These are phyloP conservation scores for Neurospora sp. DNA, from an alignment of 495 filamentous ascomycete genomes.

Conservation along the genomic window DNA sequence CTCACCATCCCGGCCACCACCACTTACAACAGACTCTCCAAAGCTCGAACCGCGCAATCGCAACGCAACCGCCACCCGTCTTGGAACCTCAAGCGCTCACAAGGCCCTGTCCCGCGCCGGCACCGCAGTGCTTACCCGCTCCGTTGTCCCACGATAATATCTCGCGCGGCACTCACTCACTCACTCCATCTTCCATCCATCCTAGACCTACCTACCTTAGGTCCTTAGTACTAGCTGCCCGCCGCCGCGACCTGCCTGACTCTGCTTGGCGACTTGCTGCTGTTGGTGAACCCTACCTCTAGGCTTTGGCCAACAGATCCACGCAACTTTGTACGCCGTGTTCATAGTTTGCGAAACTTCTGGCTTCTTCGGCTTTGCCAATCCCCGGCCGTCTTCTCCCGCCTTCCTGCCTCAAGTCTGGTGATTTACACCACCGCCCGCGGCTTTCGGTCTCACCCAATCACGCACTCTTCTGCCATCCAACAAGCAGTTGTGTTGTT, in stretches of 20 bases:
- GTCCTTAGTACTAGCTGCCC: background rate
- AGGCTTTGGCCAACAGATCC: background rate
- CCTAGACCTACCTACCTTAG: background rate
- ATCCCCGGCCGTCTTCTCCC: background rate
- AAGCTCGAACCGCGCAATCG: background rate
- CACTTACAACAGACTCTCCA: background rate
- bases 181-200: background rate
- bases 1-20: background rate
- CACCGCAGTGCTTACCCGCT: slow-evolving; percentile 1
- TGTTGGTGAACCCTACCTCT: background rate
- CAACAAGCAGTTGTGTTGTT: background rate
- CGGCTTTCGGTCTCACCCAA: background rate
- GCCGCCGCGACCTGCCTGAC: background rate
- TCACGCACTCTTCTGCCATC: background rate
- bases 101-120: background rate
- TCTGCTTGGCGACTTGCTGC: background rate
- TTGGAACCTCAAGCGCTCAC: background rate
- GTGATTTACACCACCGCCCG: background rate
- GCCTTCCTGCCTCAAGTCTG: background rate
- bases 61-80: background rate
- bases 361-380: background rate
- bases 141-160: slow-evolving; percentile 13
- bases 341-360: background rate
- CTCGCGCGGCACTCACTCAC: background rate
- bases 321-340: background rate